Evolutionary conservation across 2,329 filamentous ascomycete species (phyloP), one percentile per base, ranked within the genome.

Genomic region (Purpureocillium takamizusanense): DNA sequence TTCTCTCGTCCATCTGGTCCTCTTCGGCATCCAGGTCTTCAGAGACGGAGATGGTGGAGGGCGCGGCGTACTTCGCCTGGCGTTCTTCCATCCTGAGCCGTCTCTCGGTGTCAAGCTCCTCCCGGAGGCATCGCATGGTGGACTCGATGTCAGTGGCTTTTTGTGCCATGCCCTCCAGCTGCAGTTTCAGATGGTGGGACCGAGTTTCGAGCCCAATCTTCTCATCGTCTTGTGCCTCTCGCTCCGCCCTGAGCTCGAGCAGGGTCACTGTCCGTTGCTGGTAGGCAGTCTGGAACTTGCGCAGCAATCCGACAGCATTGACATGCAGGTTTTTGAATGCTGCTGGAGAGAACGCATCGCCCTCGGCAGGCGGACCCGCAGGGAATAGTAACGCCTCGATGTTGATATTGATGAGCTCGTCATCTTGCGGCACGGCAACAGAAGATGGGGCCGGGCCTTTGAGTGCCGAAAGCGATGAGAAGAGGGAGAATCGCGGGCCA

Each of bases 241-340:
- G 65, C 51, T 81, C 76, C 8, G 66, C 65, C 23, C 63, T 62
- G 9, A 76, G 46, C 31, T 79, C 74, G 10, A 61, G 61, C 2
- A 76, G 54, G n/a, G 68, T 62, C 0, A 62, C 44, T 5, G 71
- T 69, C 17, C 70, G 72, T 38, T 67, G 57, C 35, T 72, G 71
- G 53, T 81, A 81, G 23, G 76, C 77, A 10, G 56, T 59, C 48
- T 81, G 79, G 46, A 81, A 70, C 51, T 65, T 70, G 16, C 60
- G 62, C 17, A 82, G 53, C 4, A 81, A 57, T 4, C 72, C 70
- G 4, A 63, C 60, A 3, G 78, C 78, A 40, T 75, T 77, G 45
- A 62, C 57, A 41, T 76, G 73, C n/a, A 80, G 62, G 51, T 76
- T 79, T 52, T 76, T 78, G 57, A 70, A 81, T 9, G 72, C 70